Evolutionary conservation across 495 filamentous ascomycete genomes (phyloP).

Genomic region (Parachaetomium inaequale): DNA sequence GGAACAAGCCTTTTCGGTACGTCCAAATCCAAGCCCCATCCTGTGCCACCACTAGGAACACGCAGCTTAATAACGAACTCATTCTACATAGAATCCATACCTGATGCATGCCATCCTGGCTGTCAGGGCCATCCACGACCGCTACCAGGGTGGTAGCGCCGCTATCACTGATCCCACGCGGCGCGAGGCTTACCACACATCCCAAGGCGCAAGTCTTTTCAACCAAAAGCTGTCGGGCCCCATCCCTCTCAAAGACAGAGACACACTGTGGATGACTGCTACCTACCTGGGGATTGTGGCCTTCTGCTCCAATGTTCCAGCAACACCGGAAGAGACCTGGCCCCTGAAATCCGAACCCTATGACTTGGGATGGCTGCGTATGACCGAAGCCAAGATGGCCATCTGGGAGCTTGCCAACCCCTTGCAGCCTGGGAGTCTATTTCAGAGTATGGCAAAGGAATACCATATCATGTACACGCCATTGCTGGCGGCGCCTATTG

Average conservation of each 20-base stretch:
- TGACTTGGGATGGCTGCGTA: neutral
- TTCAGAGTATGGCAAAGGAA: neutral
- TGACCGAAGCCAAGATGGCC: conserved; percentile 6
- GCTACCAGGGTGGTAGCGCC: neutral
- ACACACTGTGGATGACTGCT: neutral
- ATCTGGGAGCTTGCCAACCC: conserved; percentile 7
- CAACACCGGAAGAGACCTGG: neutral
- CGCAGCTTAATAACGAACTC: neutral
- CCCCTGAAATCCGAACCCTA: neutral
- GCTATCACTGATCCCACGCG: neutral
- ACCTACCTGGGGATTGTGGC: conserved; percentile 1
- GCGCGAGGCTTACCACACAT: neutral
- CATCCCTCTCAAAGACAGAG: neutral
- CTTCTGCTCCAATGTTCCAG: neutral
- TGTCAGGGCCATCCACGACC: conserved; percentile 2
- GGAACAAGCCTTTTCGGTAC: neutral
- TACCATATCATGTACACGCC: neutral
- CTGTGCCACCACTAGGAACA: no score
- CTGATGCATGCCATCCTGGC: conserved; percentile 5
- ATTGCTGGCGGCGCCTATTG: neutral
- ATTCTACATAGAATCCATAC: neutral
- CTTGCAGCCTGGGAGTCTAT: neutral
- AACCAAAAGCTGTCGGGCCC: neutral
- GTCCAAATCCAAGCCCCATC: neutral
- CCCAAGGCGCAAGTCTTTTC: neutral